Evolutionary conservation across 2,329 filamentous ascomycete genomes (phyloP).

Genomic region (Colletotrichum theobromicola): DNA sequence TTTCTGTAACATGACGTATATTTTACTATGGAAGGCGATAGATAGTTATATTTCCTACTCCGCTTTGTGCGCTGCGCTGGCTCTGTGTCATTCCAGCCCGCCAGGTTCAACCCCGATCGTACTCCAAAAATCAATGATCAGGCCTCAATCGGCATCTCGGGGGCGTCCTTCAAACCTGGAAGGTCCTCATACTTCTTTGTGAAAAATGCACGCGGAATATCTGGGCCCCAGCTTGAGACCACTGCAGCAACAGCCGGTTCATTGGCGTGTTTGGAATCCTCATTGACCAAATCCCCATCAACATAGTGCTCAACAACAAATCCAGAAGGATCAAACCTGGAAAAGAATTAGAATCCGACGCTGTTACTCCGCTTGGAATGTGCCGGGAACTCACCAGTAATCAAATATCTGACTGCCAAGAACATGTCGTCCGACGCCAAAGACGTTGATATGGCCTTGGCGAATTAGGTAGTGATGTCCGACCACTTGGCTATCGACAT

Average conservation of each 20-base stretch:
- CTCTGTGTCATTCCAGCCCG: not conserved
- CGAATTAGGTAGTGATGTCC: not conserved
- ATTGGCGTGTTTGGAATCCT: not conserved
- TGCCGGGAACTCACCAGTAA: not conserved
- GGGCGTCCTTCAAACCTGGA: not conserved
- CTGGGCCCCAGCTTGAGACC: not conserved
- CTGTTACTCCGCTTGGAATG: not conserved
- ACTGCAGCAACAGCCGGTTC: not conserved
- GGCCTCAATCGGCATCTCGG: not conserved
- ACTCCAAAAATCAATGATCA: not conserved
- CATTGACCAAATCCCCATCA: not conserved
- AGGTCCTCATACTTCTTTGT: not conserved
- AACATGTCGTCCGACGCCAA: not conserved
- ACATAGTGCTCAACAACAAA: not conserved
- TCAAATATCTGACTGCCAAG: not conserved
- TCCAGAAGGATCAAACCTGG: not conserved
- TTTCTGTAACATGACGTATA: not conserved
- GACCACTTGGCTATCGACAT: not conserved
- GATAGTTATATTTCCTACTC: not conserved
- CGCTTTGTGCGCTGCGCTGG: not conserved
- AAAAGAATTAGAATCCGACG: not conserved
- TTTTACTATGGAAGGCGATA: not conserved
- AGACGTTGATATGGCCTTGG: not conserved
- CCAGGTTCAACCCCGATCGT: not conserved
- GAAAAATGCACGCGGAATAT: not conserved